These are phyloP conservation scores for Daldinia concentrica DNA, from an alignment of 495 filamentous ascomycete genomes.

Conservation along the genomic window DNA sequence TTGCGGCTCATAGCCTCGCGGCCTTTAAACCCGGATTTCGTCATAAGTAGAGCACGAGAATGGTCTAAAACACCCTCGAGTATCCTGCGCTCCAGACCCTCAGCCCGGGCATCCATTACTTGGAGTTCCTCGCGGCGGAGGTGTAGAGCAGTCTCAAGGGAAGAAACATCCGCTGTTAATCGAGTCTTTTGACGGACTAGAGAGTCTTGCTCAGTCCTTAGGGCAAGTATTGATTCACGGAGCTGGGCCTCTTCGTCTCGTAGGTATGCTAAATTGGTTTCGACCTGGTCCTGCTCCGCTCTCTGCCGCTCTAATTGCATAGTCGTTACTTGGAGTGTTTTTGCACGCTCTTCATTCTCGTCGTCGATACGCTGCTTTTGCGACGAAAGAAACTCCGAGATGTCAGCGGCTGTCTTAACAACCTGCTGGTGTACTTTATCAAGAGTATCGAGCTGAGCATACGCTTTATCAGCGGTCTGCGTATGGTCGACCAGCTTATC, in stretches of 20 bases:
- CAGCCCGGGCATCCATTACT: constrained; percentile 85
- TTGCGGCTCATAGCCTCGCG: constrained; percentile 73
- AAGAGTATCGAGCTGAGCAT: constrained; percentile 74
- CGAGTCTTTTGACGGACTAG: constrained; percentile 76
- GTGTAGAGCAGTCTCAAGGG: constrained; percentile 85
- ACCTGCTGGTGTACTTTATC: constrained; percentile 92
- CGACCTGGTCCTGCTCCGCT: constrained; percentile 82
- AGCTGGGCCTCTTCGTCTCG: constrained; percentile 58
- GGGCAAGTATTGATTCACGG: constrained; percentile 50
- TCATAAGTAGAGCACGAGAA: constrained; percentile 83
- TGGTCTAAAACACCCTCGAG: constrained; percentile 95
- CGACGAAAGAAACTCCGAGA: constrained; percentile 82
- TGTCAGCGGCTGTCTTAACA: constrained; percentile 81
- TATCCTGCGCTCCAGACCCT: constrained; percentile 88
- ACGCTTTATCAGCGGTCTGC: constrained; percentile 62
- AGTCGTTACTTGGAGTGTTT: constrained; percentile 81
- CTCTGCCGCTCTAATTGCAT: constrained; percentile 79
- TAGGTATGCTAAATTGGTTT: constrained; percentile 73
- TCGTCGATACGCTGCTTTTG: constrained; percentile 82
- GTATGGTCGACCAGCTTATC: constrained; percentile 80
- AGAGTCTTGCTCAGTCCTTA: constrained; percentile 75
- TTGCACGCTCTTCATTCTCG: constrained; percentile 80
- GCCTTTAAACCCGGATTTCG: constrained; percentile 60
- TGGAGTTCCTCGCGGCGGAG: constrained; percentile 91
- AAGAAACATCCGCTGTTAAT: constrained; percentile 83